Conservation (phyloP, 768 basidiomycete genomes). For the Suillus subluteus region DNA sequence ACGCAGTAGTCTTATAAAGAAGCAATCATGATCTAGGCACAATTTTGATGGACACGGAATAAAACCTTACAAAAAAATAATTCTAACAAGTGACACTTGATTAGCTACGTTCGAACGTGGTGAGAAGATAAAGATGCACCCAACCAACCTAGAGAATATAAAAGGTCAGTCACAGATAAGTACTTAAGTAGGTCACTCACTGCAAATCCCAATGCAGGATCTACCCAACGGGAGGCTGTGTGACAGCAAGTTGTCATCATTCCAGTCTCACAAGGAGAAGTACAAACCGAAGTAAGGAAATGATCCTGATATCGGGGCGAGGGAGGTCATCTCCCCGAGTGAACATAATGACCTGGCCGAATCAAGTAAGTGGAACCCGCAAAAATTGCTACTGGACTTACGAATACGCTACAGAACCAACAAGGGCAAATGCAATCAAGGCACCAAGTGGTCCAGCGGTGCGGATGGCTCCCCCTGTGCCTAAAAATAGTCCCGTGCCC, state of each 20-base stretch:
- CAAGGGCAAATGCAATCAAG: slow-evolving; percentile 61
- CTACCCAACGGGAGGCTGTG: slow-evolving; percentile 58
- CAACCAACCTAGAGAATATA: slow-evolving; percentile 14
- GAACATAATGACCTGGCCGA: slow-evolving; percentile 57
- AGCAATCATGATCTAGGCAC: not conserved
- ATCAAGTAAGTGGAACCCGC: slow-evolving; percentile 21
- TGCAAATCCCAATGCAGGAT: slow-evolving; percentile 63
- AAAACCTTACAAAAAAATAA: slow-evolving; percentile 51
- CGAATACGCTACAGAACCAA: slow-evolving; percentile 69
- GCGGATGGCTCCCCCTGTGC: slow-evolving; percentile 63
- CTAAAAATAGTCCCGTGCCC: slow-evolving; percentile 75
- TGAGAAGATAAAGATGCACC: slow-evolving; percentile 8
- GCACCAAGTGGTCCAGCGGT: slow-evolving; percentile 70
- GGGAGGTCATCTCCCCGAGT: slow-evolving; percentile 79
- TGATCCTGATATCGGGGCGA: slow-evolving; percentile 77
- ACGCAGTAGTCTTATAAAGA: slow-evolving; percentile 12
- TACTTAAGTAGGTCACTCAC: slow-evolving; percentile 38
- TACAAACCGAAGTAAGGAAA: slow-evolving; percentile 70
- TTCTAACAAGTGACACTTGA: slow-evolving; percentile 48
- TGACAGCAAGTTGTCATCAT: not conserved
- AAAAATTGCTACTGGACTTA: slow-evolving; percentile 37
- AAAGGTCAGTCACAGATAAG: not conserved
- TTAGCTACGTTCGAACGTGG: not conserved
- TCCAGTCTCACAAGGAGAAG: not conserved
- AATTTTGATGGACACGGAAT: not conserved